phyloP scores from a whole-genome alignment of 352 stramenopile species.

The Phytopythium oedochilum region DNA sequence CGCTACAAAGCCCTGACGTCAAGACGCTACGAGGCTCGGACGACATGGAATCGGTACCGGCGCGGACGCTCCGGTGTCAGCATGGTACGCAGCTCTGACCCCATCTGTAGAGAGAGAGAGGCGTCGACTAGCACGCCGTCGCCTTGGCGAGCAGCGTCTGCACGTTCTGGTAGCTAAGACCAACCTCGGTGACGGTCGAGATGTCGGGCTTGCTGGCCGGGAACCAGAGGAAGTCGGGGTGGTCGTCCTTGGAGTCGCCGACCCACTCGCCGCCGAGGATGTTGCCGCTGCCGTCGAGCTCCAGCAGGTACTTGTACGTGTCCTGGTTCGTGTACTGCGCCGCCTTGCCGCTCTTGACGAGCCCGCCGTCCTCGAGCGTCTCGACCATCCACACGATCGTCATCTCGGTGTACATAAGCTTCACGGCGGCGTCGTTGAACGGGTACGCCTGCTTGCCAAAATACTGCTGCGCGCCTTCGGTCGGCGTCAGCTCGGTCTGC shows the following conservation, averaged over 20 bases:
- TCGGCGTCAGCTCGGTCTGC: slow-evolving; percentile 24
- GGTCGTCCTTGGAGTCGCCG: slow-evolving; percentile 20
- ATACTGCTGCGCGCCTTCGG: slow-evolving; percentile 25
- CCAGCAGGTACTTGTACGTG: slow-evolving; percentile 41
- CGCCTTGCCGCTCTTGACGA: slow-evolving; percentile 19
- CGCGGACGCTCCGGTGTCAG: not conserved
- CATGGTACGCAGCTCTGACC: no score
- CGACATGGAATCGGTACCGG: not conserved
- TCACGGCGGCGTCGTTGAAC: slow-evolving; percentile 39
- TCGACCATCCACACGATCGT: slow-evolving; percentile 42
- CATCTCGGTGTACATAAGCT: slow-evolving; percentile 37
- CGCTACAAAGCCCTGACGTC: no score
- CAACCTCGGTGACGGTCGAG: slow-evolving; percentile 21
- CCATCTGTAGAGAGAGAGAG: not conserved
- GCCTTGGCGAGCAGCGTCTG: slow-evolving; percentile 15
- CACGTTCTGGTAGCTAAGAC: slow-evolving; percentile 29
- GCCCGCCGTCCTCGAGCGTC: slow-evolving; percentile 31
- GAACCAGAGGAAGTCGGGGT: slow-evolving; percentile 44
- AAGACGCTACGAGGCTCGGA: no score
- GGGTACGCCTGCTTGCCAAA: slow-evolving; percentile 39
- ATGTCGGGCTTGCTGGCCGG: slow-evolving; percentile 17
- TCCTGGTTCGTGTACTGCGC: slow-evolving; percentile 19
- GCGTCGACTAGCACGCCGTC: slow-evolving; percentile 13
- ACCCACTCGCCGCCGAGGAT: slow-evolving; percentile 46
- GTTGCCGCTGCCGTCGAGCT: slow-evolving; percentile 24